Percentiles rank a stretch among this genome's conserved stretches.
phyloP scores from a whole-genome alignment of 2,329 filamentous ascomycete genomes.

The Cryphonectria parasitica region DNA sequence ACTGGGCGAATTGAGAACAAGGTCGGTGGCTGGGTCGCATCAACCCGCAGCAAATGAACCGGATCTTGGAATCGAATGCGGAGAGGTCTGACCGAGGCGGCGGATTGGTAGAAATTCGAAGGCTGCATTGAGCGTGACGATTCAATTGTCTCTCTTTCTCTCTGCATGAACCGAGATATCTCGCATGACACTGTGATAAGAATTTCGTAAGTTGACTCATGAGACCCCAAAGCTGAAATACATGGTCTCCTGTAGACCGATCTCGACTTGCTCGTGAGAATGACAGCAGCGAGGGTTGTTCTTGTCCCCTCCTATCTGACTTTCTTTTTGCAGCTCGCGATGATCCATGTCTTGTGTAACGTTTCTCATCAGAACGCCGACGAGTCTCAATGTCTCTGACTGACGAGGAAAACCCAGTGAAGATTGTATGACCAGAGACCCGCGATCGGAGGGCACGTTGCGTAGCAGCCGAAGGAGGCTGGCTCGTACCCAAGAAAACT shows the following conservation, averaged over 20 bases:
- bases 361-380: slow-evolving; percentile 17
- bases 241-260: not conserved
- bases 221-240: no score
- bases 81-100: not conserved
- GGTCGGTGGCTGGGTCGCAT: slow-evolving; percentile 18
- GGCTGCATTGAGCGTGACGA: not conserved
- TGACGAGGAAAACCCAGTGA: not conserved
- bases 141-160: not conserved
- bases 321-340: not conserved
- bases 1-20: slow-evolving; percentile 24
- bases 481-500: not conserved
- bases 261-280: not conserved
- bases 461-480: not conserved
- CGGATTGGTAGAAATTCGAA: slow-evolving; percentile 1
- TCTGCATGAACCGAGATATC: not conserved
- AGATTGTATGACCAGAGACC: slow-evolving; percentile 6
- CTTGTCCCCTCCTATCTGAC: not conserved
- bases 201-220: not conserved
- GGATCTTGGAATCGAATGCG: not conserved
- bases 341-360: slow-evolving; percentile 26
- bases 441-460: not conserved
- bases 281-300: not conserved
- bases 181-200: not conserved
- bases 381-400: not conserved
- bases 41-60: slow-evolving; percentile 21